Evolutionary conservation across 805 yeast genomes (phyloP).

Genomic region (Cyberlindnera maclurae): DNA sequence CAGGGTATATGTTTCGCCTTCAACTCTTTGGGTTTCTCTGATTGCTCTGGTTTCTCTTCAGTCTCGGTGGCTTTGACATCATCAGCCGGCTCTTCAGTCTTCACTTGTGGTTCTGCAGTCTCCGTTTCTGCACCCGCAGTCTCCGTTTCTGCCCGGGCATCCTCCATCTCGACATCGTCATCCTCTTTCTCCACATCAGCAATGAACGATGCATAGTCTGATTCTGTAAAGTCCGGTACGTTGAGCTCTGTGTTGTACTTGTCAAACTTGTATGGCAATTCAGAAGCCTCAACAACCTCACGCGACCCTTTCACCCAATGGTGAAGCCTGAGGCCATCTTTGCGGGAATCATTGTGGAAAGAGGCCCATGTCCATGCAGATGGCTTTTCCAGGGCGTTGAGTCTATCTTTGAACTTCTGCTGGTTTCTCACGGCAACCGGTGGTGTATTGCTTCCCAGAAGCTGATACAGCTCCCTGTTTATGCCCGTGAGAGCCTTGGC

Average conservation of each 20-base stretch:
- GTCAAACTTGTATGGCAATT: constrained; percentile 57
- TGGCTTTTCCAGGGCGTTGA: constrained; percentile 53
- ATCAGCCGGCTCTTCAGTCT: constrained; percentile 10
- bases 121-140: background rate
- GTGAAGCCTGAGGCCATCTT: constrained; percentile 43
- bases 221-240: constrained; percentile 60
- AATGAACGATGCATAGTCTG: constrained; percentile 51
- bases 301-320: constrained; percentile 85
- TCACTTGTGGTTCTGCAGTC: constrained; percentile 1
- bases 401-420: constrained; percentile 54
- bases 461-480: constrained; percentile 81
- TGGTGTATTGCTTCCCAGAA: constrained; percentile 89
- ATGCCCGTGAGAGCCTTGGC: constrained; percentile 49
- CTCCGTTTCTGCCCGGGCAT: constrained; percentile 2
- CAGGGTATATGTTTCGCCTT: constrained; percentile 36
- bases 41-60: constrained; percentile 20
- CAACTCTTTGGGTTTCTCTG: constrained; percentile 16
- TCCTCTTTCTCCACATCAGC: constrained; percentile 20
- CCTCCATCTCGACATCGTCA: constrained; percentile 3
- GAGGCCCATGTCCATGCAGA: constrained; percentile 75
- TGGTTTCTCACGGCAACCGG: constrained; percentile 55
- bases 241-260: constrained; percentile 64
- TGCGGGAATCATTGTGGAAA: constrained; percentile 50
- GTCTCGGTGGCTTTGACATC: constrained; percentile 2
- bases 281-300: constrained; percentile 20